A percentile compares a stretch with the other conserved stretches of the same genome.
phyloP scores from a whole-genome alignment of 768 basidiomycete genomes.

The Galerina marginata region DNA sequence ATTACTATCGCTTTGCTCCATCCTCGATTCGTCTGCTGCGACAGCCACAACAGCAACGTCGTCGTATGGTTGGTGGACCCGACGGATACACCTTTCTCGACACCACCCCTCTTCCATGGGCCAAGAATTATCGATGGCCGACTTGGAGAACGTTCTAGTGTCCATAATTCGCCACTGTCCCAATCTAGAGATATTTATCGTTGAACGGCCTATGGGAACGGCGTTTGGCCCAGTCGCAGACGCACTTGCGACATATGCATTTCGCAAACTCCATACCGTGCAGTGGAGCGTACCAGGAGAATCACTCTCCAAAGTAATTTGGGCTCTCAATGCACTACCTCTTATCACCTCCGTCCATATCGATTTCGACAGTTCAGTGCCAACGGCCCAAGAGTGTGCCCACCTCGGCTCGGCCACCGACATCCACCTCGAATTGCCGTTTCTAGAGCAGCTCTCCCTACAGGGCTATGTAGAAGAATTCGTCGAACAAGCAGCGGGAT shows the following conservation, averaged over 20 bases:
- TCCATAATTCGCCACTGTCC: slow-evolving; percentile 69
- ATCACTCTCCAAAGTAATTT: slow-evolving; percentile 68
- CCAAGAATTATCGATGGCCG: slow-evolving; percentile 47
- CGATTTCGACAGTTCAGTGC: slow-evolving; percentile 47
- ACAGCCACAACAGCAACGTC: slow-evolving; percentile 42
- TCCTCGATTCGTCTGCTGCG: slow-evolving; percentile 52
- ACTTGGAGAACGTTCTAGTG: slow-evolving; percentile 59
- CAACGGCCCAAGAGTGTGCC: slow-evolving; percentile 35
- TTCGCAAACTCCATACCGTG: slow-evolving; percentile 60
- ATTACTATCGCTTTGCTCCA: slow-evolving; percentile 54
- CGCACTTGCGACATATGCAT: slow-evolving; percentile 57
- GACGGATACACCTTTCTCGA: slow-evolving; percentile 70
- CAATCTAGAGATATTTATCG: slow-evolving; percentile 74
- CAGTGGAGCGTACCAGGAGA: slow-evolving; percentile 63
- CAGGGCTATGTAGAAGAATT: slow-evolving; percentile 67
- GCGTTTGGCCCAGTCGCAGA: slow-evolving; percentile 71
- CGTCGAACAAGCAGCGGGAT: slow-evolving; percentile 70
- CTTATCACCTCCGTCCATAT: slow-evolving; percentile 61
- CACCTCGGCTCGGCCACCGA: slow-evolving; percentile 66
- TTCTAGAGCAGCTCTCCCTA: slow-evolving; percentile 67
- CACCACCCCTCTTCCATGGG: slow-evolving; percentile 41
- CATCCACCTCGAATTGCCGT: slow-evolving; percentile 55
- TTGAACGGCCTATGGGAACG: slow-evolving; percentile 66
- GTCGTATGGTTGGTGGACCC: slow-evolving; percentile 73
- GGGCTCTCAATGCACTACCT: slow-evolving; percentile 70